Base-by-base conservation (phyloP, 1,284 basidiomycete genomes). In the Ustilago bromivora region DNA sequence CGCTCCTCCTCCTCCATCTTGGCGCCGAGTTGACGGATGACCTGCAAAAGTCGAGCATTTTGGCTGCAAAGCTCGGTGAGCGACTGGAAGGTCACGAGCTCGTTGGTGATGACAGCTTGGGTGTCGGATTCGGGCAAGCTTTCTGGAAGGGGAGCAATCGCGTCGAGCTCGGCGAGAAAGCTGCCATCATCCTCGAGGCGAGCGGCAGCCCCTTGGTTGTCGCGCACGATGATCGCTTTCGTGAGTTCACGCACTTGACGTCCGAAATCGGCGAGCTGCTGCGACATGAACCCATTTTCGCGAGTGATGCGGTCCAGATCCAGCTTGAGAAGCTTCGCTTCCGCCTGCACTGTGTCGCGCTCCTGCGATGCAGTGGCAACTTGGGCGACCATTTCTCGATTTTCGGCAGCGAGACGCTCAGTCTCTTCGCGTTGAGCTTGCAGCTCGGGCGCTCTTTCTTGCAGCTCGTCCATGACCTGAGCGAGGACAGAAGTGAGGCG, bases 61-160 rank as follows among this genome's bases (percentile, higher is more conserved):
- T 97, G 95, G 57, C 92, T 90, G 82, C 97, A 94, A 34, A 99
- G 88, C 23, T 90, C 89, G 12, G 90, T 89, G 56, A 98, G 90
- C 1, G 92, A 93, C 54, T 89, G 89, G 91, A 96, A 99, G 32
- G 94, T 90, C 54, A 98, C 93, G 13, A 99, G 90, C 80, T 95
- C 90, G 83, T 93, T 93, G 28, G 94, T 93, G 86, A 98, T 96
- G 75, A 98, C 91, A 0, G 89, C 88, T 74, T 85, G 82, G 40
- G 83, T 82, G 56, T 83, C 82, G 8, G 73, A 67, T 34, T 73
- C 69, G 34, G 65, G 62, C 47, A 66, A 13, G 36, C 56, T 51
- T n/a, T 76, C 74, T 9, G 63, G 65, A 19, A 78, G 49, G 9
- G 75, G 66, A 13, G 66, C 63, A 12, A 69, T 61, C 8, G 65